Evolutionary conservation across 208 protist species (phyloP).

Genomic region (Novymonas esmeraldas): DNA sequence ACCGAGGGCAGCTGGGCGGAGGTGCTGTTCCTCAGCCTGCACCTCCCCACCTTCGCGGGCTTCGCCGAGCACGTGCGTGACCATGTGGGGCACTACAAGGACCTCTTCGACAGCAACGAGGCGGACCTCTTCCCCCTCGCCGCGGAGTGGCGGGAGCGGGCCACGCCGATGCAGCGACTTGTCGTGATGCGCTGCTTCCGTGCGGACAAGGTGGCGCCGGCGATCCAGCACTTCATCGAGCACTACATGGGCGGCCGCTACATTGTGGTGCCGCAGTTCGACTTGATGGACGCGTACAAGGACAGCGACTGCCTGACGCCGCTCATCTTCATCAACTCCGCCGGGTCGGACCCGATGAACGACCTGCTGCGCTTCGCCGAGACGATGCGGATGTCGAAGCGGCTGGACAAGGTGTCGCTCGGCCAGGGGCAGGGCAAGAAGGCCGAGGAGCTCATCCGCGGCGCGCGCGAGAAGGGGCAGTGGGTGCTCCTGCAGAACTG

Average conservation of each 20-base stretch:
- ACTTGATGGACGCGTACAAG: slow-evolving; percentile 94
- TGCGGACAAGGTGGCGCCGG: slow-evolving; percentile 96
- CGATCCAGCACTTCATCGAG: slow-evolving; percentile 93
- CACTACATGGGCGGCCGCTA: slow-evolving; percentile 93
- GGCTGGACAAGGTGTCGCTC: slow-evolving; percentile 95
- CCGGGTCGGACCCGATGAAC: slow-evolving; percentile 96
- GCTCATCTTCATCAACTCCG: slow-evolving; percentile 97
- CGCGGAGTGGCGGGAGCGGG: slow-evolving; percentile 70
- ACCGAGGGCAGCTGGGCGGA: slow-evolving; percentile 94
- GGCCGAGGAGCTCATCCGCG: slow-evolving; percentile 91
- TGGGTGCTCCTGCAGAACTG: slow-evolving; percentile 98
- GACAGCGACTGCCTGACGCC: slow-evolving; percentile 93
- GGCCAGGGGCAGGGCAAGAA: slow-evolving; percentile 96
- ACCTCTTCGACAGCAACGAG: slow-evolving; percentile 92
- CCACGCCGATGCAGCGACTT: slow-evolving; percentile 93
- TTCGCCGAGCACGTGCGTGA: slow-evolving; percentile 88
- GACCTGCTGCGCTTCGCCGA: slow-evolving; percentile 96
- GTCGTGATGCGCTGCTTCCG: slow-evolving; percentile 95
- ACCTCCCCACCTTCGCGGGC: slow-evolving; percentile 77
- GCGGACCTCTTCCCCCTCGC: slow-evolving; percentile 84
- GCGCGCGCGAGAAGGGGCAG: slow-evolving; percentile 85
- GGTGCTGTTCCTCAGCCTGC: slow-evolving; percentile 83
- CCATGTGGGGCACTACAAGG: slow-evolving; percentile 84
- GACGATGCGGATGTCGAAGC: slow-evolving; percentile 94
- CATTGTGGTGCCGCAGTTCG: slow-evolving; percentile 96